Conservation (phyloP, 2,329 filamentous ascomycete genomes). For the Exophiala phaeomuriformis region DNA sequence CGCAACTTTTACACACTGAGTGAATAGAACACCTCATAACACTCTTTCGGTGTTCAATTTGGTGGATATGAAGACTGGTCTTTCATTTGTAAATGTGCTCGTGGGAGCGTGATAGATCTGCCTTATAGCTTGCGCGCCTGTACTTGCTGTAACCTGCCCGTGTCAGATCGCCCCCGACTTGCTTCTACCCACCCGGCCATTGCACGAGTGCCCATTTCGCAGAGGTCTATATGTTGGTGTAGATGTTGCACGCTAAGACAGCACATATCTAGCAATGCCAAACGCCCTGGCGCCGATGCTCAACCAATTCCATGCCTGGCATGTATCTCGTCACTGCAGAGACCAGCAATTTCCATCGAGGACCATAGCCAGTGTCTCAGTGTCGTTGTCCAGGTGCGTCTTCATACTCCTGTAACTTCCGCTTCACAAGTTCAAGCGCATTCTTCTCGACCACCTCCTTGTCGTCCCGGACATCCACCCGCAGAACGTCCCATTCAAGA, state of each 20-base stretch:
- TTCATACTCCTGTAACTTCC: constrained; percentile 46
- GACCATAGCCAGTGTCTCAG: neutral
- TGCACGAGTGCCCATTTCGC: no score
- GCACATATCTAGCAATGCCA: neutral
- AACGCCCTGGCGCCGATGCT: constrained; percentile 14
- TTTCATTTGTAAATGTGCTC: no score
- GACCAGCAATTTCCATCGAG: neutral
- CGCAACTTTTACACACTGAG: no score
- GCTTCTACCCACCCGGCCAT: no score
- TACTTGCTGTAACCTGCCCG: no score
- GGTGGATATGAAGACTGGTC: no score
- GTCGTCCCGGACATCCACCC: constrained; percentile 54
- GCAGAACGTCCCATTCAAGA: constrained; percentile 63
- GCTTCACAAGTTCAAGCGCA: constrained; percentile 51
- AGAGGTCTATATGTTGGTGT: no score
- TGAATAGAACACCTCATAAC: no score
- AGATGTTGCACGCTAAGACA: neutral
- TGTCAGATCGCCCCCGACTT: no score
- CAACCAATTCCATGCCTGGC: neutral
- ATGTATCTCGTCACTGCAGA: neutral
- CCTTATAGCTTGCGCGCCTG: no score
- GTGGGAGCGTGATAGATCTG: no score
- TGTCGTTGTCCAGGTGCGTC: neutral
- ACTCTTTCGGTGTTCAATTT: no score
- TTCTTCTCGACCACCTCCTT: constrained; percentile 53